Conservation (phyloP, 2,329 filamentous ascomycete species). For the Mycosphaerelloides madeirae region DNA sequence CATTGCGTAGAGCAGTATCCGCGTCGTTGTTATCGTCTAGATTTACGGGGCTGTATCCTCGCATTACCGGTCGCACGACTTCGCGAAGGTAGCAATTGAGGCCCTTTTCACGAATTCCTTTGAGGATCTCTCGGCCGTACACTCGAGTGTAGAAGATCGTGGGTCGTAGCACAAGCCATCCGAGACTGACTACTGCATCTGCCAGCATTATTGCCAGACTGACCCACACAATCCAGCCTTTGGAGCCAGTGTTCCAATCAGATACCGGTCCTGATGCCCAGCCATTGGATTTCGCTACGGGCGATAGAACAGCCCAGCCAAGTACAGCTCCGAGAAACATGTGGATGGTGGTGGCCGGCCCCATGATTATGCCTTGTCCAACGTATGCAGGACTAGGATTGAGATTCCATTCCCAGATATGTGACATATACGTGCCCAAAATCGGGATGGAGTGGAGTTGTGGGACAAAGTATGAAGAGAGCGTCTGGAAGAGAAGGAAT, state of each 20-base stretch:
- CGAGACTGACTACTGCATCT: slow-evolving; percentile 82
- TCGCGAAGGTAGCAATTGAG: slow-evolving; percentile 31
- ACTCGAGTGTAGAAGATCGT: slow-evolving; percentile 46
- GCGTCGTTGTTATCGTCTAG: slow-evolving; percentile 13
- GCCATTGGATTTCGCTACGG: slow-evolving; percentile 74
- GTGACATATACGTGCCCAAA: slow-evolving; percentile 69
- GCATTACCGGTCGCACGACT: slow-evolving; percentile 31
- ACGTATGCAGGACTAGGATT: slow-evolving; percentile 97
- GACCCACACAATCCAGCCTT: slow-evolving; percentile 98
- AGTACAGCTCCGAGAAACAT: slow-evolving; percentile 88
- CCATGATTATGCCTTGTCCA: slow-evolving; percentile 98
- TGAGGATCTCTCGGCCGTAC: slow-evolving; percentile 34
- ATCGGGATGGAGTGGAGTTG: slow-evolving; percentile 79
- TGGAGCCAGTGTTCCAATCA: slow-evolving; percentile 89
- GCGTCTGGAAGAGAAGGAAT: slow-evolving; percentile 53
- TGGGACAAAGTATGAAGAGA: slow-evolving; percentile 86
- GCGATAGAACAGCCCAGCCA: slow-evolving; percentile 88
- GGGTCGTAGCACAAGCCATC: slow-evolving; percentile 68
- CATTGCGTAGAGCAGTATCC: slow-evolving; percentile 1
- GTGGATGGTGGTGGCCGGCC: slow-evolving; percentile 85
- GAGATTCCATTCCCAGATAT: slow-evolving; percentile 87
- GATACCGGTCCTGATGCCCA: slow-evolving; percentile 86
- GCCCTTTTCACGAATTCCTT: slow-evolving; percentile 26
- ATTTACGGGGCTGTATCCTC: slow-evolving; percentile 38
- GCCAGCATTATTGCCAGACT: slow-evolving; percentile 95